Percentiles rank a stretch among this genome's conserved stretches.
Conservation (phyloP, 345 rosid genomes). For the Ceriops tagal region DNA sequence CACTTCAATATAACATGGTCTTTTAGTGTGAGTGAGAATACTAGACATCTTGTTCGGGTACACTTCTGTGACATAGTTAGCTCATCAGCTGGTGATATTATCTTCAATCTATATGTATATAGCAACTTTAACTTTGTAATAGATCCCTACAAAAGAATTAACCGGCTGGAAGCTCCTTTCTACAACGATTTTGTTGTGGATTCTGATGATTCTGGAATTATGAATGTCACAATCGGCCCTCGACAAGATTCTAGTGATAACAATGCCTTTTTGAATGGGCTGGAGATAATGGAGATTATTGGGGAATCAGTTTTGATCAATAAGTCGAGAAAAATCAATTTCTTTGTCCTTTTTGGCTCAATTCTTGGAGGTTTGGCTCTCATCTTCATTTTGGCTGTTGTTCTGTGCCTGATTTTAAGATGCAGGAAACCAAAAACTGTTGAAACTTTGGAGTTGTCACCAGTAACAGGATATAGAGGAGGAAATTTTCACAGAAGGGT, state of each 20-base stretch:
- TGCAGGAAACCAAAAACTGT: constrained; percentile 27
- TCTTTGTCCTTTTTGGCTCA: constrained; percentile 25
- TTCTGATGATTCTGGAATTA: constrained; percentile 39
- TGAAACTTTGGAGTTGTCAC: constrained; percentile 27
- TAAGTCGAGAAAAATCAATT: not conserved
- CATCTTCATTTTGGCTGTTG: constrained; percentile 24
- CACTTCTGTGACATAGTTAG: constrained; percentile 54
- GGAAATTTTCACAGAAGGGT: constrained; percentile 25
- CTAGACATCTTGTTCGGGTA: constrained; percentile 40
- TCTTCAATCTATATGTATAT: constrained; percentile 41
- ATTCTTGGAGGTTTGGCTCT: constrained; percentile 27
- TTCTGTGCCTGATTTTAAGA: constrained; percentile 17
- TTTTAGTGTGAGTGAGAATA: constrained; percentile 35
- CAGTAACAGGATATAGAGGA: constrained; percentile 11
- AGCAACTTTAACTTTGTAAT: constrained; percentile 19
- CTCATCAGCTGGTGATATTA: not conserved
- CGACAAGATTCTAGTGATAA: accelerated
- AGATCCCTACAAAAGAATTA: not conserved
- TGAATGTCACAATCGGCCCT: constrained; percentile 36
- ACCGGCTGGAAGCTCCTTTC: constrained; percentile 26
- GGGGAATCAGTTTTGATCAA: constrained; percentile 3
- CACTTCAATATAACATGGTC: constrained; percentile 43
- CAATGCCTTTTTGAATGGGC: constrained; percentile 45
- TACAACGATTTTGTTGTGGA: constrained; percentile 36
- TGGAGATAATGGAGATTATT: constrained; percentile 50